Evolutionary conservation across 805 yeast species (phyloP).

Genomic region (Candida morakotiae): DNA sequence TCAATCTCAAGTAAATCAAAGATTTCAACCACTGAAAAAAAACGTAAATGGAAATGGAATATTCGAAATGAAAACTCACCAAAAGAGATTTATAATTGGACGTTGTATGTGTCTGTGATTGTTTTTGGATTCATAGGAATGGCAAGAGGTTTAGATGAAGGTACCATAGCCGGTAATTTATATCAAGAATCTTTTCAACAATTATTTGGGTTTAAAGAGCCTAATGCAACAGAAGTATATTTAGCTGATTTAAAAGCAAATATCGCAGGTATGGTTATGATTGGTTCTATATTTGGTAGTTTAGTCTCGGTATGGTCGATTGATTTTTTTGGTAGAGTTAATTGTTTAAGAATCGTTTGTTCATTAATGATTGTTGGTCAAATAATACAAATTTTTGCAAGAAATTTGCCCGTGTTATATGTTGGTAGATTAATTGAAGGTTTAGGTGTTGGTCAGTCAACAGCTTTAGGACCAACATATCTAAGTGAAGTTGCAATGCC

Average conservation of each 20-base stretch:
- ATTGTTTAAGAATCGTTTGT: conserved; percentile 43
- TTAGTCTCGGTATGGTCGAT: conserved; percentile 44
- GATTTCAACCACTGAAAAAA: background rate
- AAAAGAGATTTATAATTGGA: conserved; percentile 43
- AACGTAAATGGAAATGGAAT: conserved; percentile 4
- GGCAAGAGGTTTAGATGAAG: conserved; percentile 59
- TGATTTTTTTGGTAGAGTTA: conserved; percentile 49
- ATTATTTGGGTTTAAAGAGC: conserved; percentile 43
- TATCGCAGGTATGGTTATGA: conserved; percentile 55
- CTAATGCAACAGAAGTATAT: conserved; percentile 24
- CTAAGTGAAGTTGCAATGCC: conserved; percentile 51
- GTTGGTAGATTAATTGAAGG: conserved; percentile 57
- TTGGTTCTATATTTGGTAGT: conserved; percentile 54
- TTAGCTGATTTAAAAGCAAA: conserved; percentile 49
- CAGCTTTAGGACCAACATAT: conserved; percentile 54
- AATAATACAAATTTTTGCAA: conserved; percentile 45
- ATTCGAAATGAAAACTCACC: conserved; percentile 31
- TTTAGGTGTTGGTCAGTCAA: conserved; percentile 52
- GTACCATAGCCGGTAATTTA: conserved; percentile 41
- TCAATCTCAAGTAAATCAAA: background rate
- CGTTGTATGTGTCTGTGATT: conserved; percentile 41
- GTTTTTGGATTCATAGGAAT: conserved; percentile 51
- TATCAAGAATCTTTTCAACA: conserved; percentile 40
- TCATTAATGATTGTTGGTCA: conserved; percentile 43
- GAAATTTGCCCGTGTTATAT: conserved; percentile 45